Base-by-base conservation (phyloP, 2,329 filamentous ascomycete species). In the Colletotrichum brevisporum region DNA sequence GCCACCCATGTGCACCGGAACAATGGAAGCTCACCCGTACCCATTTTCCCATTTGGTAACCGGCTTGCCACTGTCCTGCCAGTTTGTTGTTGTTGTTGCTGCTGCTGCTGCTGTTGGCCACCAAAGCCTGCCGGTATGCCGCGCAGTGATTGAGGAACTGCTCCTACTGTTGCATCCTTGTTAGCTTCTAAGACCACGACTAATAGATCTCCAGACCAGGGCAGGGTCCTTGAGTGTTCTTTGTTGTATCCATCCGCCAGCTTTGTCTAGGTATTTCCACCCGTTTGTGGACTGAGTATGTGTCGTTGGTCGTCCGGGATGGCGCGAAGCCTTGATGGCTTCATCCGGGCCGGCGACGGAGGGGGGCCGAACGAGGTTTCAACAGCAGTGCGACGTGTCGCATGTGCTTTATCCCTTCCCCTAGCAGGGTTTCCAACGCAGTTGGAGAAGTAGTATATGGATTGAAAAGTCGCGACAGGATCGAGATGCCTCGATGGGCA, bases 1-100 rank as follows among this genome's bases (percentile, higher is more conserved):
- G 61, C 68, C 24, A 9, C 31, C 26, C 53, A 43, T 52, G 45
- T 24, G 27, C 43, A 43, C 41, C 26, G 18, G 39, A 52, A 61
- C 62, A 45, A 36, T 36, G 10, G 31, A 52, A 52, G 36, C 55
- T 61, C 31, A 18, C 48, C 60, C 71, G 78, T 85, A 91, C 89
- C 87, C 84, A 90, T 80, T 79, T 91, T 91, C 63, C 89, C 89
- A 74, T 89, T 90, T 67, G 88, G 89, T 85, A 91, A 83, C 76
- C 89, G 85, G 78, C 79, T 88, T 62, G 89, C 84, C 50, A 86
- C 85, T 71, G 83, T 82, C 76, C 89, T 85, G 63, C 82, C 86
- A 73, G 83, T 78, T 73, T 84, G 85, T 75, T 70, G 68, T 21
- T 74, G 74, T 47, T 74, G 74, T 15, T 74, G 76, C 71, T 81